These are phyloP conservation scores for Aureobasidium lini DNA, from an alignment of 2,329 filamentous ascomycete genomes.

Conservation along the genomic window DNA sequence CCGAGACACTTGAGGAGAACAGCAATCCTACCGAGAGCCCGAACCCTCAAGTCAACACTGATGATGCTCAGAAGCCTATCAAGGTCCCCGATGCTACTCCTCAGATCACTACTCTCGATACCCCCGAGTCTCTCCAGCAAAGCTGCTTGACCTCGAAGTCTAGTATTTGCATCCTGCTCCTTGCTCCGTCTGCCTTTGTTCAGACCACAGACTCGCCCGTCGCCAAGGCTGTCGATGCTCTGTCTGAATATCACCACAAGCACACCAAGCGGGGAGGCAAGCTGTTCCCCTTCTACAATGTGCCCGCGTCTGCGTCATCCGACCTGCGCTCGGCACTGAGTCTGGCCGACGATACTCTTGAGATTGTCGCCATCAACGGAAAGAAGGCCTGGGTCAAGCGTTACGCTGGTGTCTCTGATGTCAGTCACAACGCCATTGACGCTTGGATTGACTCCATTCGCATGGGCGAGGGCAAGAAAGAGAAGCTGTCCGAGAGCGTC, in stretches of 20 bases:
- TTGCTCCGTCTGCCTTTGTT: slow-evolving; percentile 43
- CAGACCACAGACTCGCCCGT: slow-evolving; percentile 36
- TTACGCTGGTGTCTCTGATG: slow-evolving; percentile 55
- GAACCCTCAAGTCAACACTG: slow-evolving; percentile 39
- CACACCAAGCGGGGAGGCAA: slow-evolving; percentile 58
- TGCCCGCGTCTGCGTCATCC: slow-evolving; percentile 49
- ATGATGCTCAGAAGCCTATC: slow-evolving; percentile 41
- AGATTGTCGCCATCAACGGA: slow-evolving; percentile 76
- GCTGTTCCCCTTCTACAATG: slow-evolving; percentile 75
- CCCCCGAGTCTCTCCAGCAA: slow-evolving; percentile 56
- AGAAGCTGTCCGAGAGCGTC: slow-evolving; percentile 52
- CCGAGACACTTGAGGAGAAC: slow-evolving; percentile 42
- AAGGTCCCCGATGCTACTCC: slow-evolving; percentile 48
- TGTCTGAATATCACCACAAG: slow-evolving; percentile 71
- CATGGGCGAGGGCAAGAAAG: slow-evolving; percentile 77
- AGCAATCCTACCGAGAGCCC: slow-evolving; percentile 48
- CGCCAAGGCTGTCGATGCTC: slow-evolving; percentile 45
- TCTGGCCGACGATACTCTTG: slow-evolving; percentile 50
- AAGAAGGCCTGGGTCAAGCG: slow-evolving; percentile 80
- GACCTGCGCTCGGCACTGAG: slow-evolving; percentile 55
- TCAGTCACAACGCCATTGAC: slow-evolving; percentile 54
- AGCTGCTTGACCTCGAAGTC: slow-evolving; percentile 70
- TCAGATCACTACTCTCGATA: slow-evolving; percentile 58
- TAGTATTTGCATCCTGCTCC: slow-evolving; percentile 72
- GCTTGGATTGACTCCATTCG: slow-evolving; percentile 86